A percentile compares a stretch with the other conserved stretches of the same genome.
Evolutionary conservation across 108 stramenopile species (phyloP).

Genomic region (Cyclotella distinguenda): DNA sequence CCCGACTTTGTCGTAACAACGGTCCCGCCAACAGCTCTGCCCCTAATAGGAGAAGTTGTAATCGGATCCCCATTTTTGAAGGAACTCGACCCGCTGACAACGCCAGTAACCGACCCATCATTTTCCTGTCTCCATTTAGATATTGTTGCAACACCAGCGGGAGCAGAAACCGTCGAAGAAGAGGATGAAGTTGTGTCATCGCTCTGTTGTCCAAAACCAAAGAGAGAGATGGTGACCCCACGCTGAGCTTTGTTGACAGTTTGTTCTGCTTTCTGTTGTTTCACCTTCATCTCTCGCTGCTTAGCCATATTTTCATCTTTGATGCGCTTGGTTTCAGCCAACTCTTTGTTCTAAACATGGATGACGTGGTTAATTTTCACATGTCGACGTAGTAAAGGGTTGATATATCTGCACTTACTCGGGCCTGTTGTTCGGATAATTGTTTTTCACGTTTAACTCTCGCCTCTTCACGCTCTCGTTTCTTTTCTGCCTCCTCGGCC

Average conservation of each 20-base stretch:
- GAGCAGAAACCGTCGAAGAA: constrained; percentile 9
- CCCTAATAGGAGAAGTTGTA: constrained; percentile 48
- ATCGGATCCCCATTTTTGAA: constrained; percentile 48
- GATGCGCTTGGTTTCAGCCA: constrained; percentile 3
- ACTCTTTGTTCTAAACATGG: constrained; percentile 18
- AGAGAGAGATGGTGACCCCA: constrained; percentile 36
- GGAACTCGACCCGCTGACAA: constrained; percentile 32
- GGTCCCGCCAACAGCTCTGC: constrained; percentile 29
- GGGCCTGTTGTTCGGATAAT: constrained; percentile 9
- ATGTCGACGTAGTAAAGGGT: no score
- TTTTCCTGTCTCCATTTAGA: constrained; percentile 57
- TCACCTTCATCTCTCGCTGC: background rate
- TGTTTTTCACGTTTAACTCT: constrained; percentile 4
- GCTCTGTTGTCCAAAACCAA: constrained; percentile 30
- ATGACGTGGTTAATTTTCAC: no score
- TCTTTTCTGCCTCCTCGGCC: constrained; percentile 1
- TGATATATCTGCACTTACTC: no score
- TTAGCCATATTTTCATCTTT: background rate
- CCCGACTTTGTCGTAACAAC: constrained; percentile 44
- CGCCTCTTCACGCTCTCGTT: constrained; percentile 13
- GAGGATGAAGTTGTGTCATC: constrained; percentile 4
- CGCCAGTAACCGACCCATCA: constrained; percentile 57
- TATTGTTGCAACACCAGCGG: constrained; percentile 38
- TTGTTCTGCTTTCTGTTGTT: constrained; percentile 26
- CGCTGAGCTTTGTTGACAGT: constrained; percentile 19